Base-by-base conservation (phyloP, 2,329 filamentous ascomycete genomes). In the Fusarium redolens region DNA sequence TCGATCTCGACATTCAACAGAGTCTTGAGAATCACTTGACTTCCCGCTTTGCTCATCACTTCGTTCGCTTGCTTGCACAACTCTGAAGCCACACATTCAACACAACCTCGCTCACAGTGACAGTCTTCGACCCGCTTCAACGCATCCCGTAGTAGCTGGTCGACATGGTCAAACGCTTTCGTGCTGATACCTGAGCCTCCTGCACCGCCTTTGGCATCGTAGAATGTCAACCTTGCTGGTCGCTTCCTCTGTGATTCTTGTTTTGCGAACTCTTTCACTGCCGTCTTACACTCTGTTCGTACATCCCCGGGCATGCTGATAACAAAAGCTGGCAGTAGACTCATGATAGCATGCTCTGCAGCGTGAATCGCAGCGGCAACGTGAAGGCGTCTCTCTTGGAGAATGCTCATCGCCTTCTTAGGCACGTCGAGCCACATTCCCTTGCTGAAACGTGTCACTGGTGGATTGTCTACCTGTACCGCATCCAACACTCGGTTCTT, bases 341-440 rank as follows among this genome's bases (percentile, higher is more conserved):
- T 92, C 70, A 98, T 88, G 30, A 98, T 86, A 0, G 95, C 95
- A 80, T 99, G 96, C 82, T 98, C 95, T 5, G 96, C 96, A 0
- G 96, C 96, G 79, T 98, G 96, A 65, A 99, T 98, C 0, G 93
- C 94, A 0, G 92, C 96, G 0, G 94, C 96, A 14, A 96, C 88
- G 79, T 98, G 94, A 37, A 98, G 85, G 1, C 91, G 86, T 12
- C 92, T 86, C 1, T 88, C 88, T 44, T 91, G 88, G 2, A 99
- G 87, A 45, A 98, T 95, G 18, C 94, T 90, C 10, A 98, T 88
- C 0, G 95, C 95, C 2, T 81, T 82, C 69, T 91, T 91, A 0
- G 96, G 96, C 5, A 99, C 91, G 79, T 98, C 96, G 18, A 98
- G 88, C 96, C 96, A 99, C 90, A 98, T 93, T 43, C 95, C 96